These are phyloP conservation scores for Annulohypoxylon moriforme DNA, from an alignment of 495 filamentous ascomycete species.

Conservation along the genomic window DNA sequence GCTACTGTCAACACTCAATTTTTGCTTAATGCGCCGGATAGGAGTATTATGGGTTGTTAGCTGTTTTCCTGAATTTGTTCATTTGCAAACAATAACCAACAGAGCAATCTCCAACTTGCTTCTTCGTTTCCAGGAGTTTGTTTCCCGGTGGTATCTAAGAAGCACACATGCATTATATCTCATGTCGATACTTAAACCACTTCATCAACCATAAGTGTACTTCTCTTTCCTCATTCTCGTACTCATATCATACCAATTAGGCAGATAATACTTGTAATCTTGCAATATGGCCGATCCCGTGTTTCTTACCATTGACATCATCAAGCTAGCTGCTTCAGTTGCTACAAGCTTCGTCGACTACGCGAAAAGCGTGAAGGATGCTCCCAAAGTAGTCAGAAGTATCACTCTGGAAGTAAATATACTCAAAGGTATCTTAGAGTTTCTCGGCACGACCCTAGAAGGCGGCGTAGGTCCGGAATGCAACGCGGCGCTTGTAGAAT, in stretches of 20 bases:
- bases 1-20: background rate
- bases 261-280: background rate
- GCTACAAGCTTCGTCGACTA: slow-evolving; percentile 12
- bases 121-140: slow-evolving; percentile 21
- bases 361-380: slow-evolving; percentile 29
- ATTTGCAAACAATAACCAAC: no score
- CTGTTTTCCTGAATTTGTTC: no score
- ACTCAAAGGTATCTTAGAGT: slow-evolving; percentile 21
- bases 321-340: slow-evolving; percentile 5
- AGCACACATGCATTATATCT: background rate
- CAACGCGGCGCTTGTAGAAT: slow-evolving; percentile 3
- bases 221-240: background rate
- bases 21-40: background rate
- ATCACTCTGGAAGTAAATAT: slow-evolving; percentile 24
- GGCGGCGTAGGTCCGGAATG: background rate
- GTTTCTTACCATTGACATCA: background rate
- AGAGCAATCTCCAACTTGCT: background rate
- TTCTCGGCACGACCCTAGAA: slow-evolving; percentile 6
- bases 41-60: no score
- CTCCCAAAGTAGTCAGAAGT: slow-evolving; percentile 2
- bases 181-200: slow-evolving; percentile 1
- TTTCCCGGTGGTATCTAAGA: slow-evolving; percentile 14
- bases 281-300: slow-evolving; percentile 13
- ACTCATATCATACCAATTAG: background rate
- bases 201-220: background rate